phyloP scores from a whole-genome alignment of 345 rosid genomes.

The Luvunga scandens region DNA sequence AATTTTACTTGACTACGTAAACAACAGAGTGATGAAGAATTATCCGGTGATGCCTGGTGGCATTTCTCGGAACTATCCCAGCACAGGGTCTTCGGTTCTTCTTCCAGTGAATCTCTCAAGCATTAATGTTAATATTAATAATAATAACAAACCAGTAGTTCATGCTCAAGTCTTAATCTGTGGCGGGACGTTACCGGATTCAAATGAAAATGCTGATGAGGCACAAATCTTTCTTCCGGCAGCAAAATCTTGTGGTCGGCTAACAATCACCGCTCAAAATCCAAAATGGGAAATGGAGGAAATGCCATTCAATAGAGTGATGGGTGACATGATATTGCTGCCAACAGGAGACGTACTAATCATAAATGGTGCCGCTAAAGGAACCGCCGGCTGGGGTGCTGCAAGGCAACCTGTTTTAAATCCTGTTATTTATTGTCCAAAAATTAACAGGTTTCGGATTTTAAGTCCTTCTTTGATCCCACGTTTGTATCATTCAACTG shows the following conservation, averaged over 20 bases:
- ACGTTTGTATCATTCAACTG: conserved; percentile 44
- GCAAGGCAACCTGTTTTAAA: conserved; percentile 20
- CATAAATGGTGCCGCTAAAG: conserved; percentile 44
- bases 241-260: conserved; percentile 28
- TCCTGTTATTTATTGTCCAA: conserved; percentile 18
- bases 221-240: conserved; percentile 16
- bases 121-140: no score
- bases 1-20: conserved; percentile 36
- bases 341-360: conserved; percentile 44
- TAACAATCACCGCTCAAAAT: conserved; percentile 16
- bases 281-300: conserved; percentile 40
- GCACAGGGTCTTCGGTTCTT: conserved; percentile 53
- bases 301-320: conserved; percentile 44
- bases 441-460: conserved; percentile 15
- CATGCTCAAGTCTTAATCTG: conserved; percentile 38
- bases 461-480: conserved; percentile 36
- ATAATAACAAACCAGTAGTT: background rate
- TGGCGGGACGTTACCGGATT: conserved; percentile 34
- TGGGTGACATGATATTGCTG: conserved; percentile 53
- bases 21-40: conserved; percentile 24
- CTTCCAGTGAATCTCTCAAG: conserved; percentile 28
- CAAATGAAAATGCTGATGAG: conserved; percentile 6
- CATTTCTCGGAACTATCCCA: conserved; percentile 49
- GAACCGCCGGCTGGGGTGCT: conserved; percentile 27
- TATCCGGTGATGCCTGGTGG: conserved; percentile 52